These are phyloP conservation scores for Luvunga scandens DNA, from an alignment of 345 rosid species.

Conservation along the genomic window DNA sequence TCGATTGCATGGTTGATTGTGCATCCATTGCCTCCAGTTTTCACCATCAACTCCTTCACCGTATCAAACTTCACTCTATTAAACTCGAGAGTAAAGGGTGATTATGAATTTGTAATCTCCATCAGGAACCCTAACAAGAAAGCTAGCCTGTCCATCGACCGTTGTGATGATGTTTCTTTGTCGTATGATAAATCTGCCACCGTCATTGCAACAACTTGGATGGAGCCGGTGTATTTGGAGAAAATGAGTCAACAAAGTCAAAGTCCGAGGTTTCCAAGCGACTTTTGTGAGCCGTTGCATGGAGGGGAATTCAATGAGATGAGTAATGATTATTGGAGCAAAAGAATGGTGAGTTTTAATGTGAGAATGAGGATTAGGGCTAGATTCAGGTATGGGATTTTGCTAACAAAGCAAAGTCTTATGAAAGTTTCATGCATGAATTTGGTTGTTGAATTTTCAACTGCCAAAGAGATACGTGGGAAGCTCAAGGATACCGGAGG, in stretches of 20 bases:
- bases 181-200: neutral
- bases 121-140: conserved; percentile 25
- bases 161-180: neutral
- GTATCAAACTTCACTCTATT: conserved; percentile 20
- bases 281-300: neutral
- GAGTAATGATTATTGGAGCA: conserved; percentile 22
- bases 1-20: conserved; percentile 25
- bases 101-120: conserved; percentile 8
- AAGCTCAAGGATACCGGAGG: conserved; percentile 8
- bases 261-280: neutral
- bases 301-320: conserved; percentile 3
- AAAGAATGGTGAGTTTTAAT: conserved; percentile 13
- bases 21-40: conserved; percentile 23
- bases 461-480: neutral
- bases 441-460: conserved; percentile 5
- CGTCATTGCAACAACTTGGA: neutral
- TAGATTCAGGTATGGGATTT: conserved; percentile 4
- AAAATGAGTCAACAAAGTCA: neutral
- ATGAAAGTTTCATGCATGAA: conserved; percentile 8
- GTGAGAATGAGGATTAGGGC: neutral
- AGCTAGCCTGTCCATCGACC: conserved; percentile 8
- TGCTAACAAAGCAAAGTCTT: conserved; percentile 7
- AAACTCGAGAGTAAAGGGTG: neutral
- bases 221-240: neutral
- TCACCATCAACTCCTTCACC: conserved; percentile 20